Evolutionary conservation across 176 grass and related monocot genomes (phyloP).

Genomic region (Avena eriantha): DNA sequence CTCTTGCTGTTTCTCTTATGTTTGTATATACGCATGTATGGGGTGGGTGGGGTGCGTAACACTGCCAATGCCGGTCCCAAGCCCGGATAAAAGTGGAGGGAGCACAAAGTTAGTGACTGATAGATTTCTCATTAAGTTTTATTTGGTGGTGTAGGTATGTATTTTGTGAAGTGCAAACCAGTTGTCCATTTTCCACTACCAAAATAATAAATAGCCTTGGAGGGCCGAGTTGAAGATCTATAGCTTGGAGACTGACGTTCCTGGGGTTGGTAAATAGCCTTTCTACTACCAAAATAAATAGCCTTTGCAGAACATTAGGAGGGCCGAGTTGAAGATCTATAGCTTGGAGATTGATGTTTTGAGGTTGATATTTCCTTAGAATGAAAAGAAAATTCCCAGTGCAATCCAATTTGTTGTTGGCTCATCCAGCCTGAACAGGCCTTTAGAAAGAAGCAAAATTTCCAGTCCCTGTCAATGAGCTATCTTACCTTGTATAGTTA

Average conservation of each 20-base stretch:
- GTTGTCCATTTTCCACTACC: not conserved
- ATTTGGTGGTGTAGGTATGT: not conserved
- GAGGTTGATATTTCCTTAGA: not conserved
- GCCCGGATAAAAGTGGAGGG: conserved; percentile 60
- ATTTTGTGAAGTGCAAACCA: not conserved
- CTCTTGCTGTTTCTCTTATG: not conserved
- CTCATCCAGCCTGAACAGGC: not conserved
- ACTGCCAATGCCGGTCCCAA: conserved; percentile 61
- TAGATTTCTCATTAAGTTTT: not conserved
- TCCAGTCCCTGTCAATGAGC: not conserved
- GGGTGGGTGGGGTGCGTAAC: conserved; percentile 41
- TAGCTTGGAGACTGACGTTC: not conserved
- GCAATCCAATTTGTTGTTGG: not conserved
- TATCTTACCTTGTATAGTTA: not conserved
- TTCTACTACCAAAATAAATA: not conserved
- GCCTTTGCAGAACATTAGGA: not conserved
- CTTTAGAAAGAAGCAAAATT: not conserved
- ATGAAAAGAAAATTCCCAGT: too few species aligned
- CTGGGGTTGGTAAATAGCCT: not conserved
- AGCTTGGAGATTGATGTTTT: not conserved
- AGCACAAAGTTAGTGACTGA: not conserved
- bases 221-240: not conserved
- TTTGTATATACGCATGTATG: not conserved
- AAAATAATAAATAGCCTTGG: not conserved
- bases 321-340: not conserved